These are phyloP conservation scores for Lactarius indigo DNA, from an alignment of 768 basidiomycete species.

Conservation along the genomic window DNA sequence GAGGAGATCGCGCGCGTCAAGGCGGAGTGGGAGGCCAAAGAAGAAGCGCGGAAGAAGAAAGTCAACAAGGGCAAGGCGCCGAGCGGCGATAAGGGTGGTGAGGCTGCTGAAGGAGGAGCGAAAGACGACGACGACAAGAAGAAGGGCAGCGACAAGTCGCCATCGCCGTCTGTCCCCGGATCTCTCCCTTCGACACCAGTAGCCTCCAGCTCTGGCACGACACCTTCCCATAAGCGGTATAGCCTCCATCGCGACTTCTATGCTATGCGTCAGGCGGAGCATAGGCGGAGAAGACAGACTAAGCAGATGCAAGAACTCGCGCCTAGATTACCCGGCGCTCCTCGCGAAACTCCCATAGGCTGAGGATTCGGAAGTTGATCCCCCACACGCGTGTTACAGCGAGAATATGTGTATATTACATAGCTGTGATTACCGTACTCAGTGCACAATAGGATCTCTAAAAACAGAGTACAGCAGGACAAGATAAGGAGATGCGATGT, in stretches of 20 bases:
- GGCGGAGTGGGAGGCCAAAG: slow-evolving; percentile 75
- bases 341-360: slow-evolving; percentile 6
- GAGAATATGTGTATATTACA: not conserved
- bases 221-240: slow-evolving; percentile 67
- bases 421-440: not conserved
- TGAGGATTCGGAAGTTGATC: not conserved
- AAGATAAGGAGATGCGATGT: not conserved
- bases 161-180: slow-evolving; percentile 35
- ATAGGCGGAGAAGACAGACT: slow-evolving; percentile 63
- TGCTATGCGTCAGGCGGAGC: slow-evolving; percentile 72
- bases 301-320: slow-evolving; percentile 67
- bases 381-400: not conserved
- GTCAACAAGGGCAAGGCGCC: slow-evolving; percentile 41
- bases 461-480: not conserved
- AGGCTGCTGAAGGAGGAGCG: slow-evolving; percentile 34
- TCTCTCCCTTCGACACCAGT: slow-evolving; percentile 27
- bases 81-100: slow-evolving; percentile 21
- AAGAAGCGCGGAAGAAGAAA: slow-evolving; percentile 61
- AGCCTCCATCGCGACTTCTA: slow-evolving; percentile 82
- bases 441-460: not conserved
- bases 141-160: slow-evolving; percentile 33
- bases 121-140: slow-evolving; percentile 33
- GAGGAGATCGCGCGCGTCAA: slow-evolving; percentile 79
- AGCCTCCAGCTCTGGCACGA: slow-evolving; percentile 6
- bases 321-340: slow-evolving; percentile 62